Percentiles rank a stretch among this genome's conserved stretches.
Conservation (phyloP, 2,329 filamentous ascomycete genomes). For the Pseudogymnoascus sp. region DNA sequence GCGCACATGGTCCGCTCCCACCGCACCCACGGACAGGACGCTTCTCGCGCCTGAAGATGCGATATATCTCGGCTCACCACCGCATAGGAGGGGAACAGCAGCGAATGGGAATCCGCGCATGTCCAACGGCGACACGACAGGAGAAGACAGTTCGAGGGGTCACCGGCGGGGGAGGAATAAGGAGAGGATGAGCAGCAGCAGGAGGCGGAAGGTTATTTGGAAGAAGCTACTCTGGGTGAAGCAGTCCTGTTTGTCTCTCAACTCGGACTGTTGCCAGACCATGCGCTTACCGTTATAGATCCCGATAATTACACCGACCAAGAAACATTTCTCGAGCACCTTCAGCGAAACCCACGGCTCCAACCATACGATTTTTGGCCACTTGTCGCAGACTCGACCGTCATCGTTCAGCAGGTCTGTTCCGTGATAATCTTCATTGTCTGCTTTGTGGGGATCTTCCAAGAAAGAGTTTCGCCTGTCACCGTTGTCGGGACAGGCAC, state of each 20-base stretch:
- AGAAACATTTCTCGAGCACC: conserved; percentile 88
- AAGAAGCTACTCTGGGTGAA: conserved; percentile 98
- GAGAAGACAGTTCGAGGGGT: conserved; percentile 13
- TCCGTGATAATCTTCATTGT: conserved; percentile 91
- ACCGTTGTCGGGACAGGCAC: conserved; percentile 80
- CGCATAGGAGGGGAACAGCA: conserved; percentile 37
- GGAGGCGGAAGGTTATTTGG: conserved; percentile 67
- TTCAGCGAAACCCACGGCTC: conserved; percentile 87
- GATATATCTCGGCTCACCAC: conserved; percentile 55
- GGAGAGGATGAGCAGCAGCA: conserved; percentile 39
- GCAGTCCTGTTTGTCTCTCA: conserved; percentile 62
- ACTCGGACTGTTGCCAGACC: background rate
- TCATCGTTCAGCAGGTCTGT: conserved; percentile 94
- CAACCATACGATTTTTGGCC: conserved; percentile 98
- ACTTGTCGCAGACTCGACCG: conserved; percentile 85
- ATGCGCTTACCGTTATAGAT: conserved; percentile 43
- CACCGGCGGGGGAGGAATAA: conserved; percentile 22
- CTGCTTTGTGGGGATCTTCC: conserved; percentile 84
- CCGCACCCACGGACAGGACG: conserved; percentile 41
- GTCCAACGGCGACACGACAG: conserved; percentile 18
- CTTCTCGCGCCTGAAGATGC: conserved; percentile 80
- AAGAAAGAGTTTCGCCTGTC: conserved; percentile 81
- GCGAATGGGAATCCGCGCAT: conserved; percentile 33
- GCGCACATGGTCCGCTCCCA: conserved; percentile 8
- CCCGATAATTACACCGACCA: conserved; percentile 99